A percentile compares a stretch with the other conserved stretches of the same genome.
Evolutionary conservation across 306 rosid species (phyloP).

Genomic region (Dryas alaskensis): DNA sequence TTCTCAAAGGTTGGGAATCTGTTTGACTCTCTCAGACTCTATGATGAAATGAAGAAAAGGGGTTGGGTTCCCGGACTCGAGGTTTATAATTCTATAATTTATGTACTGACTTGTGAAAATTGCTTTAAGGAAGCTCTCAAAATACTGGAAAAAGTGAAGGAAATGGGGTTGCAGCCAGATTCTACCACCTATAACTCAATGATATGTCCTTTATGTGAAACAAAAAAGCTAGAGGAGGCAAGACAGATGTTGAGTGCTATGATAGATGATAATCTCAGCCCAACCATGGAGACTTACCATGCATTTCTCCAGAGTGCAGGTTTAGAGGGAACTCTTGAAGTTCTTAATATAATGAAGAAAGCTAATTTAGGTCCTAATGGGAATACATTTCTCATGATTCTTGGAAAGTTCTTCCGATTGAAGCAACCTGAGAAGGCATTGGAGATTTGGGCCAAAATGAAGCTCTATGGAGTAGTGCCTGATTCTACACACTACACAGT

Average conservation of each 20-base stretch:
- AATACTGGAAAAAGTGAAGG: conserved; percentile 58
- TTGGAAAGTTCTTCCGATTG: conserved; percentile 49
- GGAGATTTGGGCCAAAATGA: conserved; percentile 70
- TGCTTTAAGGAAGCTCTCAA: conserved; percentile 83
- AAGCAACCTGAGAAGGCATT: conserved; percentile 68
- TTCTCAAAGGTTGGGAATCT: conserved; percentile 79
- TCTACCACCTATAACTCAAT: conserved; percentile 70
- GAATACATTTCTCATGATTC: conserved; percentile 54
- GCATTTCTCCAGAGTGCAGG: conserved; percentile 65
- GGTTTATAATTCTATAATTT: conserved; percentile 71
- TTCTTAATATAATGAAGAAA: conserved; percentile 58
- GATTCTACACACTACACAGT: conserved; percentile 47
- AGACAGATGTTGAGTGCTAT: conserved; percentile 53
- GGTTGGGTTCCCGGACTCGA: conserved; percentile 53
- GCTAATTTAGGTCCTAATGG: conserved; percentile 58
- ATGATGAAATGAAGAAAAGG: conserved; percentile 82
- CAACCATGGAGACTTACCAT: conserved; percentile 74
- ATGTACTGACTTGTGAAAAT: conserved; percentile 55
- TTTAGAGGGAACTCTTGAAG: conserved; percentile 57
- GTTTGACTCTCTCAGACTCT: conserved; percentile 83
- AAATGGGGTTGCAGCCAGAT: conserved; percentile 67
- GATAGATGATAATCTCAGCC: conserved; percentile 58
- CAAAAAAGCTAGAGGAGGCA: conserved; percentile 59
- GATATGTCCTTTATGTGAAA: conserved; percentile 68
- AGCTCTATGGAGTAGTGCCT: conserved; percentile 47